Percentiles rank a stretch among this genome's conserved stretches.
These are phyloP conservation scores for Chiua virens DNA, from an alignment of 768 basidiomycete genomes.

Conservation along the genomic window DNA sequence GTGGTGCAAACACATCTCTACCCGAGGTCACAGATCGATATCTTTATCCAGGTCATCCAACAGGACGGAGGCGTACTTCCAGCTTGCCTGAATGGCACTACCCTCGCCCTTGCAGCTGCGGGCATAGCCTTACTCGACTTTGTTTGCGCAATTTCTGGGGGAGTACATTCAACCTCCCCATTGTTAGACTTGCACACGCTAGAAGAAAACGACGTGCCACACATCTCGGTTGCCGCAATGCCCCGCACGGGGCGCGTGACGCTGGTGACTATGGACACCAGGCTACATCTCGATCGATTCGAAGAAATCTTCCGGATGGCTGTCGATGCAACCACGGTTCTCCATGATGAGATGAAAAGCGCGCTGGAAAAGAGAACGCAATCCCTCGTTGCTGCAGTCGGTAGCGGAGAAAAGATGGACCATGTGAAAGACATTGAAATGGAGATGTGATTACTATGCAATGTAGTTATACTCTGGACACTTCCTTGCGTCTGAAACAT, in stretches of 20 bases:
- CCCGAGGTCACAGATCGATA: slow-evolving; percentile 92
- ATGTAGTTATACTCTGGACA: slow-evolving; percentile 9
- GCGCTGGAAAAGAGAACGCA: slow-evolving; percentile 66
- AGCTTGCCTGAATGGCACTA: slow-evolving; percentile 92
- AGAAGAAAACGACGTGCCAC: slow-evolving; percentile 90
- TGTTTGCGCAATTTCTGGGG: slow-evolving; percentile 86
- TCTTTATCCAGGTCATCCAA: slow-evolving; percentile 89
- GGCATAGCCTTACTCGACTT: slow-evolving; percentile 92
- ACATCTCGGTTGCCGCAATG: slow-evolving; percentile 86
- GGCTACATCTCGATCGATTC: slow-evolving; percentile 90
- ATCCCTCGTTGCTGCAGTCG: slow-evolving; percentile 62
- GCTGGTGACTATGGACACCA: slow-evolving; percentile 89
- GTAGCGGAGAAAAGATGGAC: slow-evolving; percentile 39
- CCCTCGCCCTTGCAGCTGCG: slow-evolving; percentile 85
- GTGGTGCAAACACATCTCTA: slow-evolving; percentile 89
- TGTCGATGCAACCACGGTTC: slow-evolving; percentile 69
- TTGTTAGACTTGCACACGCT: slow-evolving; percentile 85
- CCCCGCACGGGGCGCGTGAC: slow-evolving; percentile 85
- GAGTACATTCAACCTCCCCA: slow-evolving; percentile 77
- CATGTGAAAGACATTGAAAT: slow-evolving; percentile 35
- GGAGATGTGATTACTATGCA: slow-evolving; percentile 25
- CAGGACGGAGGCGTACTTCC: slow-evolving; percentile 92
- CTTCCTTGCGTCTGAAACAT: slow-evolving; percentile 71
- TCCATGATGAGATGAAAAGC: slow-evolving; percentile 82
- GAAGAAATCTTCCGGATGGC: slow-evolving; percentile 84